Evolutionary conservation across 371 early-diverging fungal species (phyloP).

Genomic region (Mucor plumbeus): DNA sequence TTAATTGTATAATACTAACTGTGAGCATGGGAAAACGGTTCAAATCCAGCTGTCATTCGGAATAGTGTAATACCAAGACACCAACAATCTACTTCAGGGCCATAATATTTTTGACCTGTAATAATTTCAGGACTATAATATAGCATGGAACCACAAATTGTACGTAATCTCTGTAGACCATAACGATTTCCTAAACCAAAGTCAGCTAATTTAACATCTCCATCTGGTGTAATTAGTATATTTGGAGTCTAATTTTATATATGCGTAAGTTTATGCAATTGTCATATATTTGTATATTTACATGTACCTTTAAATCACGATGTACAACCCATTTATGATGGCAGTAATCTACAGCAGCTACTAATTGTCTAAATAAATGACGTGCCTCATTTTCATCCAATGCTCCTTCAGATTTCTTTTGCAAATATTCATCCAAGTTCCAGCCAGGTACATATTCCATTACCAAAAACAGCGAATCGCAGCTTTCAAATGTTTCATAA

Average conservation of each 20-base stretch:
- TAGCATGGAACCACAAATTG: conserved; percentile 77
- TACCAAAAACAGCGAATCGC: conserved; percentile 75
- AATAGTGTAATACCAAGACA: conserved; percentile 90
- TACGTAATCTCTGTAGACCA: conserved; percentile 69
- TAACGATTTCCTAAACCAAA: conserved; percentile 84
- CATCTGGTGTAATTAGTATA: conserved; percentile 55
- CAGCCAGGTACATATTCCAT: conserved; percentile 70
- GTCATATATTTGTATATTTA: not conserved
- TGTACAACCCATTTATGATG: conserved; percentile 79
- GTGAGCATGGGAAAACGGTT: conserved; percentile 78
- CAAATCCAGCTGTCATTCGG: conserved; percentile 90
- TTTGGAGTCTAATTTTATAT: conserved; percentile 53
- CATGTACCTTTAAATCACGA: conserved; percentile 75
- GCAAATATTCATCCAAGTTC: conserved; percentile 63
- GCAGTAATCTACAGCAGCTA: conserved; percentile 73
- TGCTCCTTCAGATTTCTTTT: conserved; percentile 40
- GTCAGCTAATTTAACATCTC: conserved; percentile 74
- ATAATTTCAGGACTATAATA: conserved; percentile 72
- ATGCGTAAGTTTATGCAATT: not conserved
- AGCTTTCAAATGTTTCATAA: conserved; percentile 90
- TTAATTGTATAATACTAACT: conserved; percentile 31
- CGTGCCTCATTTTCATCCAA: conserved; percentile 70
- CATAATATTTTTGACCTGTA: conserved; percentile 62
- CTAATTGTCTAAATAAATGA: conserved; percentile 70
- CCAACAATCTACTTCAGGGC: conserved; percentile 77